Evolutionary conservation across 441 rosid genomes (phyloP), one percentile per base, ranked within the genome.

Genomic region (Metrosideros polymorpha): DNA sequence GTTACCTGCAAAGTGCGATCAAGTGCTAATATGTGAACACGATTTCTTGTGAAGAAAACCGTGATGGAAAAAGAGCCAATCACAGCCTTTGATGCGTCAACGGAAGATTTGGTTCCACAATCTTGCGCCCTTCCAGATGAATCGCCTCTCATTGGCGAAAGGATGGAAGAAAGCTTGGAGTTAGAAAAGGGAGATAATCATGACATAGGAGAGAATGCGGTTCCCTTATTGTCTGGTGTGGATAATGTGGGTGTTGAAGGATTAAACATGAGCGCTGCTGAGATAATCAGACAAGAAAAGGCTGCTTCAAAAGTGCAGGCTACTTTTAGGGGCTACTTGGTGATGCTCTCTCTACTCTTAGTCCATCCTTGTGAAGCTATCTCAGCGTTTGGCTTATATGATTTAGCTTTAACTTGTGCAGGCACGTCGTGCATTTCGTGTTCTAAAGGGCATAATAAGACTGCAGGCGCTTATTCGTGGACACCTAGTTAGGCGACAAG

Each of bases 391-490:
- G 30, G 43, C 39, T 53, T 83, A 45, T 19, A 32, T 30, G 84
- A 83, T 42, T 83, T 53, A 83, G 59, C 84, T 52, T 19, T 32
- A 53, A 51, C 27, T 14, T 83, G 29, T 53, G 63, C 55, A 83
- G 84, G 84, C 84, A 6, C 84, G 84, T 53, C 84, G 84, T 53
- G 84, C 84, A 83, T 83, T 83, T 55, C 84, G 59, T 49, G 84
- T 83, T 83, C 61, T 83, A 30, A 83, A 53, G 59, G 84, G 84
- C 24, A 83, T 83, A 83, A 83, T 83, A 25, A 83, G 84, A 55
- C 59, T 83, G 45, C 84, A 83, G 84, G 84, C 84, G 4, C 84
- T 83, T 49, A 83, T 83, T 53, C 84, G 84, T 83, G 84, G 84
- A 52, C 84, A 83, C 59, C 59, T 83, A 55, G 84, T 83, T 35